Evolutionary conservation across 2,329 filamentous ascomycete species (phyloP).

Genomic region (Claviceps monticola): DNA sequence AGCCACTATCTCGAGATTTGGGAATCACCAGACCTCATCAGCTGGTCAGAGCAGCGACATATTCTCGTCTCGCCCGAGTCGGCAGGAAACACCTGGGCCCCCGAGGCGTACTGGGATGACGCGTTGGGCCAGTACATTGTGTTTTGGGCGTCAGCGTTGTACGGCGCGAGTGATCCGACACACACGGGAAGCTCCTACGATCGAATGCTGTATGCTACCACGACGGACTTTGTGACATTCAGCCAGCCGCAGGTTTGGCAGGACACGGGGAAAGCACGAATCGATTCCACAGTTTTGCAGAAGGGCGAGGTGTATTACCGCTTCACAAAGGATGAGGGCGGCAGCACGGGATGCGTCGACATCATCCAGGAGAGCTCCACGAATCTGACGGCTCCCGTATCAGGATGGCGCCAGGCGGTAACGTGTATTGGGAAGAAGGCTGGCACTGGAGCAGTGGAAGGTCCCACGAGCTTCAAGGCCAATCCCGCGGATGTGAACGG

Average conservation of each 20-base stretch:
- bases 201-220: slow-evolving; percentile 1
- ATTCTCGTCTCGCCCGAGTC: not conserved
- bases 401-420: not conserved
- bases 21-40: not conserved
- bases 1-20: slow-evolving; percentile 1
- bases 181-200: not conserved
- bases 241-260: not conserved
- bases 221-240: not conserved
- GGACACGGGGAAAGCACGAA: not conserved
- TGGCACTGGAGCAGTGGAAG: not conserved
- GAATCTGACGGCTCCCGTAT: not conserved
- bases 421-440: not conserved
- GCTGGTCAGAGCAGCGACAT: not conserved
- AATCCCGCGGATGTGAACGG: not conserved
- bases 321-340: slow-evolving; percentile 1
- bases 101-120: not conserved
- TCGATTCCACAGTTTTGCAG: not conserved
- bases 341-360: not conserved
- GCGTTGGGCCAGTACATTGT: not conserved
- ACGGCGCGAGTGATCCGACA: not conserved
- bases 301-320: not conserved
- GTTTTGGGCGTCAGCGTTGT: not conserved
- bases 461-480: slow-evolving; percentile 1
- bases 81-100: slow-evolving; percentile 1
- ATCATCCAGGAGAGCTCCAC: not conserved